Base-by-base conservation (phyloP, 148 eudicot species). In the Nyssa sinensis region DNA sequence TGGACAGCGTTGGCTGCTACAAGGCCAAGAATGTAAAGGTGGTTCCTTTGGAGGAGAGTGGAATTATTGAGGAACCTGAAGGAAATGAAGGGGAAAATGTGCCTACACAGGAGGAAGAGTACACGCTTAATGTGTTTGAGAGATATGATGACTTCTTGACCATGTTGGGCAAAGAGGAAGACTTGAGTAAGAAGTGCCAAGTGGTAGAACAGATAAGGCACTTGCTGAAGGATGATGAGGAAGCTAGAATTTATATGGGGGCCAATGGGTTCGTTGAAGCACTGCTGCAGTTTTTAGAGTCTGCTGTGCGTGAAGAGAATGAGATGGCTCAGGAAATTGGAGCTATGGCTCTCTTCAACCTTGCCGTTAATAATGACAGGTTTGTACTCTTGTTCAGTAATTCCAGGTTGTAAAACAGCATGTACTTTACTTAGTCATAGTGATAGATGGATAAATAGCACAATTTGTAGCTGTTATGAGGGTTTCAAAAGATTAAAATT, bases 271-370 rank as follows among this genome's bases (percentile, higher is more conserved):
- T 93, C 85, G 90, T 93, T 76, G 93, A 93, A 82, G 91, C 91
- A 58, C 82, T 95, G 39, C 65, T 95, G 69, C 79, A 39, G 67
- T 93, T 93, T 88, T 70, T 95, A 70, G 92, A 82, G 62, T 71
- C 72, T 28, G 93, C 93, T 55, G 79, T 93, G 75, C 59, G 67
- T 62, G 90, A 83, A 72, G 74, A 75, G 75, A 74, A 86, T 77
- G 75, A 72, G 64, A 62, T 78, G 81, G 94, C 98, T 67, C 85
- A 86, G 86, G 98, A 95, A 82, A 89, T 73, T 47, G 97, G 97
- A 75, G 93, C 97, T 3, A 89, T 95, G 97, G 97, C 99, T 76
- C 91, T 95, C 77, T 95, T 95, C 81, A 95, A 95, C 86, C 91
- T 95, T 67, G 97, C 93, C 58, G 97, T 95, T 77, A 89, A 95